phyloP scores from a whole-genome alignment of 164 flowering plant species.

The Macadamia integrifolia region DNA sequence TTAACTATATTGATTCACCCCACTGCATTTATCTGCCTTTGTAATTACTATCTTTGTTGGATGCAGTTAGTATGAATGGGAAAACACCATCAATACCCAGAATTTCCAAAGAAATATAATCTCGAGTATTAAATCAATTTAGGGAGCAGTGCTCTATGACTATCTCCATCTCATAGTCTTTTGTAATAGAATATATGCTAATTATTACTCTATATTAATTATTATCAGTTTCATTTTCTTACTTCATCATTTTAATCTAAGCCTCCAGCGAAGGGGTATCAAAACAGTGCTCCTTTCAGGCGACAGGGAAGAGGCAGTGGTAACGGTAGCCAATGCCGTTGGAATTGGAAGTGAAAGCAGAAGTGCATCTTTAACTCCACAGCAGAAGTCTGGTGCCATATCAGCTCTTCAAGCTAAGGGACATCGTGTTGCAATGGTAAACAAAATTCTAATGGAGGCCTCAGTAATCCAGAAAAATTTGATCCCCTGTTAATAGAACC shows the following conservation, averaged over 20 bases:
- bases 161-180: background rate
- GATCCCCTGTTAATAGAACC: too few species aligned
- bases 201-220: background rate
- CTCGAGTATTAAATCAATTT: background rate
- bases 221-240: background rate
- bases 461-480: background rate
- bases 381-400: conserved; percentile 59
- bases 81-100: background rate
- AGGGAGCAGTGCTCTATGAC: background rate
- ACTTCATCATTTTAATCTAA: conserved; percentile 18
- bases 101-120: background rate
- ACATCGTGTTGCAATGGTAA: conserved; percentile 86
- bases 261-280: conserved; percentile 78
- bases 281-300: conserved; percentile 76
- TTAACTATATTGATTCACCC: too few species aligned
- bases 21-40: too few species aligned
- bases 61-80: background rate
- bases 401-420: conserved; percentile 67
- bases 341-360: conserved; percentile 54
- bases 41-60: background rate
- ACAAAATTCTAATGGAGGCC: background rate
- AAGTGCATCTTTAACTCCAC: conserved; percentile 68
- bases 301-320: conserved; percentile 99
- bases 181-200: background rate
- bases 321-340: conserved; percentile 66